Conservation (phyloP, 805 yeast genomes). For the Dipodascus albidus region DNA sequence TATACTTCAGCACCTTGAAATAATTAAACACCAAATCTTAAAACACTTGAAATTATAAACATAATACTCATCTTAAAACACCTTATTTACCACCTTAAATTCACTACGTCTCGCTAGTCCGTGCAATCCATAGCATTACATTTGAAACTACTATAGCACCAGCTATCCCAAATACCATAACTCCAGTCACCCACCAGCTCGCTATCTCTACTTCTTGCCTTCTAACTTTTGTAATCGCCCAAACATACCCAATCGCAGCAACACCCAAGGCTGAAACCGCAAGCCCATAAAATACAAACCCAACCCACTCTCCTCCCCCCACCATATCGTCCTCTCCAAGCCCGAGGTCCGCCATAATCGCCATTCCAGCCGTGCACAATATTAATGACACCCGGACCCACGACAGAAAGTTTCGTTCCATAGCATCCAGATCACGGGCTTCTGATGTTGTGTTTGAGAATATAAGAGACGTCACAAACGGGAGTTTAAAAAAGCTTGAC, state of each 20-base stretch:
- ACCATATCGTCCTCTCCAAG: constrained; percentile 7
- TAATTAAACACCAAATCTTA: no score
- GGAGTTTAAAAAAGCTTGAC: constrained; percentile 13
- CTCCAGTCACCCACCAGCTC: not conserved
- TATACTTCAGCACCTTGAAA: no score
- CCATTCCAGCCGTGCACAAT: constrained; percentile 19
- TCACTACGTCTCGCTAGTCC: no score
- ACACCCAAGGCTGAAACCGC: not conserved
- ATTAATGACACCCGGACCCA: constrained; percentile 14
- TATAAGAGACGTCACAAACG: constrained; percentile 11
- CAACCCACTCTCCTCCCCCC: constrained; percentile 1
- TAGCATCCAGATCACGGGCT: constrained; percentile 23
- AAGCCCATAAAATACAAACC: not conserved
- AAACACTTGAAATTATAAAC: no score
- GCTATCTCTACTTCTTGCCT: not conserved
- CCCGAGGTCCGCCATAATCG: constrained; percentile 12
- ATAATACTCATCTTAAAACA: no score
- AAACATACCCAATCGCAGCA: not conserved
- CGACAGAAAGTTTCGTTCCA: constrained; percentile 22
- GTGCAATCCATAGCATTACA: not conserved
- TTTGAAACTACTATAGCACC: not conserved
- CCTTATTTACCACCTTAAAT: no score
- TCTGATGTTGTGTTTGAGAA: constrained; percentile 21
- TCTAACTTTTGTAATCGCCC: not conserved
- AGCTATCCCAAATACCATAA: not conserved